A percentile compares a stretch with the other conserved stretches of the same genome.
Evolutionary conservation across 192 early-diverging fungal species (phyloP).

Genomic region (Gigaspora rosea): DNA sequence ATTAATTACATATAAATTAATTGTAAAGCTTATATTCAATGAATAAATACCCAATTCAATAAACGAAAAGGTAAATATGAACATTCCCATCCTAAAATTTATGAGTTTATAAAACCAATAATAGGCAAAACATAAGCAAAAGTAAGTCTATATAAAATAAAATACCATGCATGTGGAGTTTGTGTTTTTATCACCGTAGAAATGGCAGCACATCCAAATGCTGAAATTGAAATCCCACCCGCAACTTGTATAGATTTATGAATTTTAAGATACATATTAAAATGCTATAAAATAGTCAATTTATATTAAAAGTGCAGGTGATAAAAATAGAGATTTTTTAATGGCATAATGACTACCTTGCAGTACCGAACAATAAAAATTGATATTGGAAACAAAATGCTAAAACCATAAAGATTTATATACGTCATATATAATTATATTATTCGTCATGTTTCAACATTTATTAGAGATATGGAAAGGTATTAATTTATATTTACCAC

Average conservation of each 20-base stretch:
- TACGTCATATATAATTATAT: too few relatives aligned
- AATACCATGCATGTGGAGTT: conserved; percentile 10
- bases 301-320: too few relatives aligned
- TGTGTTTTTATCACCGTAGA: conserved; percentile 3
- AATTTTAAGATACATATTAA: conserved; percentile 20
- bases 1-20: too few relatives aligned
- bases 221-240: conserved; percentile 23
- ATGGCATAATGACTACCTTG: background rate
- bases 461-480: background rate
- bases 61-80: conserved; percentile 17
- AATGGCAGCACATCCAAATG: conserved; percentile 30
- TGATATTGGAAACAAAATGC: conserved; percentile 22
- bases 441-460: too few relatives aligned
- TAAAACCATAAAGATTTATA: background rate
- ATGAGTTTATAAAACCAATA: background rate
- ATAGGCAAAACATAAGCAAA: background rate
- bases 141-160: background rate
- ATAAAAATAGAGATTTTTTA: too few relatives aligned
- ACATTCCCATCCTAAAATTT: conserved; percentile 13
- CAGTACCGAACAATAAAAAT: conserved; percentile 27
- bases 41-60: background rate
- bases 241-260: conserved; percentile 29
- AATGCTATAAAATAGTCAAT: background rate
- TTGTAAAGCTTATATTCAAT: too few relatives aligned
- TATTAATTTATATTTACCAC: conserved; percentile 3